Conservation (phyloP, 352 stramenopile species). For the Pythium aristosporum region DNA sequence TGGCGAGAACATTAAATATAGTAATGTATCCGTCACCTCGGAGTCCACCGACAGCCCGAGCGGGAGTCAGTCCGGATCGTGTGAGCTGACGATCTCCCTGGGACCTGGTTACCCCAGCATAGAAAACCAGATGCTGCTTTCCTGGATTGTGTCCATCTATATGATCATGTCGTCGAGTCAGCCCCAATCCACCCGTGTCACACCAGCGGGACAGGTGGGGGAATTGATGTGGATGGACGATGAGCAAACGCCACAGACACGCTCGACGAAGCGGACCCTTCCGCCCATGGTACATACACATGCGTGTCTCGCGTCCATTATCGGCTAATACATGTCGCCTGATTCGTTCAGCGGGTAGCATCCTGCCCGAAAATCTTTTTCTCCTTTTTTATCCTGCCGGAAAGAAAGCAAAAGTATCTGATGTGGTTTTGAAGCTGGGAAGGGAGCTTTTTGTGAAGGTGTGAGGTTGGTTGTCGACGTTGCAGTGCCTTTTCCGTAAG, state of each 20-base stretch:
- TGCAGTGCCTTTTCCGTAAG: slow-evolving; percentile 26
- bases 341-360: not conserved
- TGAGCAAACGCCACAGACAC: too few species aligned
- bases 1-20: too few species aligned
- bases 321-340: not conserved
- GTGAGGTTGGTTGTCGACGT: slow-evolving; percentile 24
- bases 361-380: not conserved
- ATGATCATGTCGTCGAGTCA: slow-evolving; percentile 19
- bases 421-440: not conserved
- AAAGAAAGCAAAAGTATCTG: too few species aligned
- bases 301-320: not conserved
- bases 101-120: slow-evolving; percentile 8
- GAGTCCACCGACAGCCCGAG: not conserved
- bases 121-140: slow-evolving; percentile 25
- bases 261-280: too few species aligned
- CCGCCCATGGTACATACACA: not conserved
- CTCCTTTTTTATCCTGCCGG: not conserved
- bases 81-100: slow-evolving; percentile 6
- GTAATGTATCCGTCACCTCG: not conserved
- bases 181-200: slow-evolving; percentile 13
- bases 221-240: too few species aligned
- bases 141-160: slow-evolving; percentile 17
- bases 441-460: not conserved
- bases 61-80: slow-evolving; percentile 13
- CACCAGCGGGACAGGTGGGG: not conserved